phyloP scores from a whole-genome alignment of 441 rosid genomes.

The Flueggea neowawraea region DNA sequence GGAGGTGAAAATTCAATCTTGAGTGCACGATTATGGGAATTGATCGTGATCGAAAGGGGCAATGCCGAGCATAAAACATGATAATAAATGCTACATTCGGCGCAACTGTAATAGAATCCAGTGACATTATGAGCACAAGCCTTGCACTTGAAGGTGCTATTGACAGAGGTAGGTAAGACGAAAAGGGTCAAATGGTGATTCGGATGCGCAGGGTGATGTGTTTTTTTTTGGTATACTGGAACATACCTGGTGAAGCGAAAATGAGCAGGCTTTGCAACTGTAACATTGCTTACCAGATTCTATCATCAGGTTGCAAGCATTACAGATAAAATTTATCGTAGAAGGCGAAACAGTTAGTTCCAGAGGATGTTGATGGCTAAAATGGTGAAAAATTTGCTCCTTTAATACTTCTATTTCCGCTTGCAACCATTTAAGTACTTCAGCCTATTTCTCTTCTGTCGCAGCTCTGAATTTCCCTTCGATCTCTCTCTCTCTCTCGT shows the following conservation, averaged over 20 bases:
- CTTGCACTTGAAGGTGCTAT: constrained; percentile 19
- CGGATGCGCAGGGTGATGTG: constrained; percentile 38
- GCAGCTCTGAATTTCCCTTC: not conserved
- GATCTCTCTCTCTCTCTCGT: not conserved
- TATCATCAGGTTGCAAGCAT: constrained; percentile 34
- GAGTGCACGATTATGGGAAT: constrained; percentile 43
- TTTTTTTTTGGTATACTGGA: constrained; percentile 38
- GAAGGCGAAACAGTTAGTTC: constrained; percentile 5
- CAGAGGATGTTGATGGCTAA: constrained; percentile 51
- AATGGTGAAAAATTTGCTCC: constrained; percentile 26
- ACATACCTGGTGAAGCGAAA: constrained; percentile 40
- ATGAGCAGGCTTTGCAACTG: constrained; percentile 38
- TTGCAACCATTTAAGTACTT: too few species aligned
- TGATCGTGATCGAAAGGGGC: constrained; percentile 32
- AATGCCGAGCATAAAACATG: constrained; percentile 40
- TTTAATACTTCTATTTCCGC: constrained; percentile 8
- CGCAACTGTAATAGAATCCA: constrained; percentile 44
- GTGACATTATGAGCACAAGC: constrained; percentile 36
- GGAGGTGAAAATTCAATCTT: constrained; percentile 46
- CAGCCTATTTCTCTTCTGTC: too few species aligned
- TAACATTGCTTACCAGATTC: constrained; percentile 26
- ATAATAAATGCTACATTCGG: constrained; percentile 26
- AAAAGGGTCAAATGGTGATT: constrained; percentile 35
- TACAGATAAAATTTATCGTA: constrained; percentile 12
- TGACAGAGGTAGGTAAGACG: constrained; percentile 10